phyloP scores from a whole-genome alignment of 352 stramenopile genomes.

The Pythium brassicae region DNA sequence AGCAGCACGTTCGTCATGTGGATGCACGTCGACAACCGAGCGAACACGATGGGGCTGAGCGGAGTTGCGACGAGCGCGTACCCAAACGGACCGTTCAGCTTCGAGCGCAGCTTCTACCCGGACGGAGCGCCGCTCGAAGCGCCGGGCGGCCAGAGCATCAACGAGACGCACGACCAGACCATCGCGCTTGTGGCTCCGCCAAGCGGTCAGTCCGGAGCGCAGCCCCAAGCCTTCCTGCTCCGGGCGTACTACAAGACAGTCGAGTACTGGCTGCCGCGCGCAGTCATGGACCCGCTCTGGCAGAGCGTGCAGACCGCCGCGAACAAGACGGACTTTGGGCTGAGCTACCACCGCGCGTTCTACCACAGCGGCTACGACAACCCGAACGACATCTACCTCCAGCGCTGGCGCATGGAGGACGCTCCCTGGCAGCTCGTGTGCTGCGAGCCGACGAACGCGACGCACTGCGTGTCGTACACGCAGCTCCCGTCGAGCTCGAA shows the following conservation, averaged over 20 bases:
- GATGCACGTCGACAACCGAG: slow-evolving; percentile 91
- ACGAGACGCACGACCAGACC: slow-evolving; percentile 95
- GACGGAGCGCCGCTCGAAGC: slow-evolving; percentile 75
- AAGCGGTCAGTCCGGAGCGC: slow-evolving; percentile 20
- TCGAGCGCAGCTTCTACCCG: slow-evolving; percentile 90
- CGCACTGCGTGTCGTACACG: slow-evolving; percentile 43
- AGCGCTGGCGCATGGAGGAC: slow-evolving; percentile 95
- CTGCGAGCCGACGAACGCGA: slow-evolving; percentile 58
- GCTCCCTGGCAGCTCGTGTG: slow-evolving; percentile 90
- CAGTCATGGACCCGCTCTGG: slow-evolving; percentile 97
- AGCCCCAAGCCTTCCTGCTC: slow-evolving; percentile 76
- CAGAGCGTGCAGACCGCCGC: slow-evolving; percentile 89
- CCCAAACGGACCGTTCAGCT: slow-evolving; percentile 91
- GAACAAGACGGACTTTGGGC: slow-evolving; percentile 82
- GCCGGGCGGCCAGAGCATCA: slow-evolving; percentile 74
- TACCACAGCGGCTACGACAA: slow-evolving; percentile 95
- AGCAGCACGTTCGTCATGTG: slow-evolving; percentile 95
- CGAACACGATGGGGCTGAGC: slow-evolving; percentile 84
- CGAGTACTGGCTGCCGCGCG: slow-evolving; percentile 92
- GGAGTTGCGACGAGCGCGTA: slow-evolving; percentile 87
- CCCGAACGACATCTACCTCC: slow-evolving; percentile 96
- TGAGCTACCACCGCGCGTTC: slow-evolving; percentile 96
- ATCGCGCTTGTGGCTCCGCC: slow-evolving; percentile 39
- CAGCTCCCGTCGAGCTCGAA: slow-evolving; percentile 22
- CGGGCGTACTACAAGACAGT: slow-evolving; percentile 95